These are phyloP conservation scores for Cydonia oblonga DNA, from an alignment of 331 rosid genomes.

Conservation along the genomic window DNA sequence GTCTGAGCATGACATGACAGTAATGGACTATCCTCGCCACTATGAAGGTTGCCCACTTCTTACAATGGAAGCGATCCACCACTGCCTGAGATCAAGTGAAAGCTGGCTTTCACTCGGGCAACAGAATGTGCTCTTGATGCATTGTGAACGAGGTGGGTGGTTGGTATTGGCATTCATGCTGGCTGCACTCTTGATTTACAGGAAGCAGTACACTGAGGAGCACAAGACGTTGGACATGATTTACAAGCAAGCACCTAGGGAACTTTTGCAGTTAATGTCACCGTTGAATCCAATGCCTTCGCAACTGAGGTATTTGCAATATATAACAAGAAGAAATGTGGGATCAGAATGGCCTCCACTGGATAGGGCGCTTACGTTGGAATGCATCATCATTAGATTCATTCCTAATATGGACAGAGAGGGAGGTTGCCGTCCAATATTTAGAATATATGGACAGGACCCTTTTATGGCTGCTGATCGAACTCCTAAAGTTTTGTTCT, in stretches of 20 bases:
- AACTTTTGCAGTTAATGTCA: slow-evolving; percentile 87
- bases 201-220: slow-evolving; percentile 75
- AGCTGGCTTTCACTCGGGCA: slow-evolving; percentile 88
- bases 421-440: slow-evolving; percentile 90
- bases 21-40: slow-evolving; percentile 90
- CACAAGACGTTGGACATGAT: slow-evolving; percentile 90
- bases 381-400: slow-evolving; percentile 65
- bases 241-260: slow-evolving; percentile 85
- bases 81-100: slow-evolving; percentile 88
- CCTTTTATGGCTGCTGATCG: slow-evolving; percentile 83
- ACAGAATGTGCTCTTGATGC: slow-evolving; percentile 77
- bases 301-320: slow-evolving; percentile 88
- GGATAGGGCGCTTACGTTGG: slow-evolving; percentile 87
- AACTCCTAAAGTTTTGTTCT: slow-evolving; percentile 76
- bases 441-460: slow-evolving; percentile 90
- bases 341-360: slow-evolving; percentile 91
- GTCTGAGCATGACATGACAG: slow-evolving; percentile 75
- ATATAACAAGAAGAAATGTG: slow-evolving; percentile 85
- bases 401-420: slow-evolving; percentile 75
- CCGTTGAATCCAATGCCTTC: slow-evolving; percentile 89
- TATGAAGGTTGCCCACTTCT: slow-evolving; percentile 93
- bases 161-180: slow-evolving; percentile 88
- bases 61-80: slow-evolving; percentile 93
- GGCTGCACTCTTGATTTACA: slow-evolving; percentile 79
- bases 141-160: slow-evolving; percentile 95